These are phyloP conservation scores for Dissoconium aciculare DNA, from an alignment of 2,329 filamentous ascomycete species.

Conservation along the genomic window DNA sequence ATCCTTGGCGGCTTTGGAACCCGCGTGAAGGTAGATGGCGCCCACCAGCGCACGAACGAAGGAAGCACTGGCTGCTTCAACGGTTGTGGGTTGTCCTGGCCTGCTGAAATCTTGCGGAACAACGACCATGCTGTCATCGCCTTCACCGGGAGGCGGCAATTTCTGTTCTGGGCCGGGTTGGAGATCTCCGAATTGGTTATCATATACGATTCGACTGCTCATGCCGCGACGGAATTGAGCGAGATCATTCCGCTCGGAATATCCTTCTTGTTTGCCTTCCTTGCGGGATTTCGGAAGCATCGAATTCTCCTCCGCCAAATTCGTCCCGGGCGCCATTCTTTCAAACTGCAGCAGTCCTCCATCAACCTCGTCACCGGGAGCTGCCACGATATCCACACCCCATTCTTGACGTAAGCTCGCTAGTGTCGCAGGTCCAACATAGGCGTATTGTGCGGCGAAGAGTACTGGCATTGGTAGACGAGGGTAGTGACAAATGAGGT, in stretches of 20 bases:
- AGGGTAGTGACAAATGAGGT: slow-evolving; percentile 75
- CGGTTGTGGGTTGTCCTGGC: slow-evolving; percentile 28
- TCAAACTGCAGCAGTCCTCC: slow-evolving; percentile 75
- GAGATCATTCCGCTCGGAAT: too few relatives aligned
- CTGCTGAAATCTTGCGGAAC: too few relatives aligned
- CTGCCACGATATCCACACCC: slow-evolving; percentile 80
- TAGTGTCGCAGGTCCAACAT: slow-evolving; percentile 61
- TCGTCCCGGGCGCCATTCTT: slow-evolving; percentile 31
- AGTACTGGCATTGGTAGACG: slow-evolving; percentile 79
- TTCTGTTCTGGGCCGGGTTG: slow-evolving; percentile 17
- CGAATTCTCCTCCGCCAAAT: slow-evolving; percentile 20
- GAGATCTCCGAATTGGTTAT: slow-evolving; percentile 72
- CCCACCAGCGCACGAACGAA: slow-evolving; percentile 77
- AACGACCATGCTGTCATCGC: too few relatives aligned
- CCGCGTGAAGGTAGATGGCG: slow-evolving; percentile 71
- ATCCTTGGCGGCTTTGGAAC: slow-evolving; percentile 58
- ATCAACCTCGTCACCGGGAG: slow-evolving; percentile 81
- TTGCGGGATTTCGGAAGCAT: slow-evolving; percentile 10
- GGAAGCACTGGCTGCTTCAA: slow-evolving; percentile 50
- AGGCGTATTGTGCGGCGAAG: slow-evolving; percentile 74
- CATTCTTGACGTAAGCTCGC: slow-evolving; percentile 64
- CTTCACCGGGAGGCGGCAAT: slow-evolving; percentile 2
- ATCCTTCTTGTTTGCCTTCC: not conserved
- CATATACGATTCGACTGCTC: slow-evolving; percentile 63
- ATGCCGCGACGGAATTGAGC: slow-evolving; percentile 39